Conservation (phyloP, 2,329 filamentous ascomycete species). For the Parascedosporium putredinis region DNA sequence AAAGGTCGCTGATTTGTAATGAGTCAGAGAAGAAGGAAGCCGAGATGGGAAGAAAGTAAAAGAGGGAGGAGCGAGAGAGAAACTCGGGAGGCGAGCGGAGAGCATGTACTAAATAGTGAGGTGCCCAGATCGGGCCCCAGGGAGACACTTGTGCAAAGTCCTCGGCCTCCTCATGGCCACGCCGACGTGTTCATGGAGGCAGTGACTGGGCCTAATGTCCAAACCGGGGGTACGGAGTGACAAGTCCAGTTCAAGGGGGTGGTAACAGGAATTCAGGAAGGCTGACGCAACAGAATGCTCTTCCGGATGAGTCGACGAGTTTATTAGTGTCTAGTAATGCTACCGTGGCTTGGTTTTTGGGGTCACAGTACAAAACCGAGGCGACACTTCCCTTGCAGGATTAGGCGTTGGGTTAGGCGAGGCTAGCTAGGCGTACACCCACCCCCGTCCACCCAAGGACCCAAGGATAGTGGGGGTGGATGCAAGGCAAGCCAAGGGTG, state of each 20-base stretch:
- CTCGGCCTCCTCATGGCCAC: neutral
- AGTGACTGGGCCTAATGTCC: neutral
- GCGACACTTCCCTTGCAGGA: neutral
- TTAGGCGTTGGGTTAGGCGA: neutral
- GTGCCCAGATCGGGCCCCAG: neutral
- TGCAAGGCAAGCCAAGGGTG: neutral
- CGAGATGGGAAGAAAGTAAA: slow-evolving; percentile 1
- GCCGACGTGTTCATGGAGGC: neutral
- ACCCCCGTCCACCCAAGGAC: neutral
- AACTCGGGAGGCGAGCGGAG: neutral
- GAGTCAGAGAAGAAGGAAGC: neutral
- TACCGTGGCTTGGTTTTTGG: neutral
- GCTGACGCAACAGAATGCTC: slow-evolving; percentile 4
- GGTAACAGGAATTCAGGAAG: slow-evolving; percentile 1
- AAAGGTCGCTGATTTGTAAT: neutral
- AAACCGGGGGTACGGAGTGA: neutral
- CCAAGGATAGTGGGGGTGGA: neutral
- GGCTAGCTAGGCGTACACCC: neutral
- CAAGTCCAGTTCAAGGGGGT: neutral
- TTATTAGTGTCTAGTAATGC: neutral
- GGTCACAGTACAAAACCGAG: neutral
- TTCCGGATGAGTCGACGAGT: neutral
- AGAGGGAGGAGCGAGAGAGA: slow-evolving; percentile 1
- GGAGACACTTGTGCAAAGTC: neutral
- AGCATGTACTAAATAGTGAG: slow-evolving; percentile 5